Evolutionary conservation across 768 basidiomycete species (phyloP).

Genomic region (Boletus reticuloceps): DNA sequence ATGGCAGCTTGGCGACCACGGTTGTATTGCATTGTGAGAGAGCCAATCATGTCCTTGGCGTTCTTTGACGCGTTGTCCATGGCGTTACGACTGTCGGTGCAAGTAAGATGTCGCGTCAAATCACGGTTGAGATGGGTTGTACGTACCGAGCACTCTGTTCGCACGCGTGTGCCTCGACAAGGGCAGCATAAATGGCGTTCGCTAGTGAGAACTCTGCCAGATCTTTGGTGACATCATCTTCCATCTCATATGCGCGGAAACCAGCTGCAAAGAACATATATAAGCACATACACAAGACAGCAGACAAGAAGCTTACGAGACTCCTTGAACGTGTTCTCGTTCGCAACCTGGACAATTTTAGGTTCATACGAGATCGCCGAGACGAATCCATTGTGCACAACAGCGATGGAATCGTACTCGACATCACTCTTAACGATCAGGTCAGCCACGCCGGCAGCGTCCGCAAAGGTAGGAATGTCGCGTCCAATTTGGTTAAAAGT

Average conservation of each 20-base stretch:
- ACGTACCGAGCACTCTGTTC: slow-evolving; percentile 86
- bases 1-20: slow-evolving; percentile 98
- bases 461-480: slow-evolving; percentile 95
- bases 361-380: slow-evolving; percentile 92
- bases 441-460: slow-evolving; percentile 93
- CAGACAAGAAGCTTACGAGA: slow-evolving; percentile 50
- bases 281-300: not conserved
- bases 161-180: slow-evolving; percentile 94
- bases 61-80: slow-evolving; percentile 99
- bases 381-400: slow-evolving; percentile 84
- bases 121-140: too few relatives aligned
- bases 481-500: slow-evolving; percentile 98
- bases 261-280: slow-evolving; percentile 47
- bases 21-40: slow-evolving; percentile 93
- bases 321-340: slow-evolving; percentile 76
- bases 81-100: slow-evolving; percentile 70
- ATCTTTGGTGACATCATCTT: slow-evolving; percentile 93
- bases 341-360: slow-evolving; percentile 70
- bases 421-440: slow-evolving; percentile 82
- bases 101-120: not conserved
- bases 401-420: slow-evolving; percentile 80
- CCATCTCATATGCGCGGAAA: slow-evolving; percentile 96
- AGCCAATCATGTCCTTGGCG: slow-evolving; percentile 87
- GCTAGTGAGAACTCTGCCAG: slow-evolving; percentile 94
- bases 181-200: slow-evolving; percentile 92